Percentiles rank a stretch among this genome's conserved stretches.
phyloP scores from a whole-genome alignment of 2,329 filamentous ascomycete species.

The Epichloe brachyelytri region DNA sequence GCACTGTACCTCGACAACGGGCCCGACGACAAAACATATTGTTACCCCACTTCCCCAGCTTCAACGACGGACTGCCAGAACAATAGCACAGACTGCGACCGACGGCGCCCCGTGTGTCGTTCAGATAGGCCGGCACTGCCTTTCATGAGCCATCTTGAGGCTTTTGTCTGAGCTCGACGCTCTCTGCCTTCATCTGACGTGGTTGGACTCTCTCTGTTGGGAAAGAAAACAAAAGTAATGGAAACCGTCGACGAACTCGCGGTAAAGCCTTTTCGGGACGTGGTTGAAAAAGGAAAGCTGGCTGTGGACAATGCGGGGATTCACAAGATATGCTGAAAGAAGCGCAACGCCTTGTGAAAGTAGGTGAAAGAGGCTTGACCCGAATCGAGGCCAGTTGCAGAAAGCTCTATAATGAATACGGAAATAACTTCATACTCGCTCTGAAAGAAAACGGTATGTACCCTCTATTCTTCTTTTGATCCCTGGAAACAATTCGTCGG shows the following conservation, averaged over 20 bases:
- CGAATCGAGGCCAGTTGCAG: slow-evolving; percentile 38
- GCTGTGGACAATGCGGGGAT: slow-evolving; percentile 35
- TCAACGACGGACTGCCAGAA: neutral
- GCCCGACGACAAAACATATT: neutral
- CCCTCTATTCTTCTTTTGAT: neutral
- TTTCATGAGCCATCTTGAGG: neutral
- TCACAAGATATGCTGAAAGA: slow-evolving; percentile 35
- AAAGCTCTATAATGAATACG: slow-evolving; percentile 35
- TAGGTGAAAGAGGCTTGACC: slow-evolving; percentile 36
- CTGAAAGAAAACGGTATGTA: slow-evolving; percentile 40
- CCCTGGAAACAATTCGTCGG: neutral
- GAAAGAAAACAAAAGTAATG: slow-evolving; percentile 15
- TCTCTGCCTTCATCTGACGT: neutral
- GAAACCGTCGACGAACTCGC: slow-evolving; percentile 31
- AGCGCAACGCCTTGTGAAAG: slow-evolving; percentile 32
- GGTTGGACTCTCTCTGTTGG: neutral
- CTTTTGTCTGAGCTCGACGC: neutral
- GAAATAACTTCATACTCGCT: slow-evolving; percentile 34
- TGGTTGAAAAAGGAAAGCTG: slow-evolving; percentile 36
- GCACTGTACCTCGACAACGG: neutral
- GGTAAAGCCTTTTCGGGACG: slow-evolving; percentile 37
- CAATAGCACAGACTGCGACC: neutral
- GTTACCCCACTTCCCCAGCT: neutral
- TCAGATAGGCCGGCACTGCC: neutral
- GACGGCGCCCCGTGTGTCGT: neutral